phyloP scores from a whole-genome alignment of 176 grass and related monocot genomes.

The Oropetium thomaeum region DNA sequence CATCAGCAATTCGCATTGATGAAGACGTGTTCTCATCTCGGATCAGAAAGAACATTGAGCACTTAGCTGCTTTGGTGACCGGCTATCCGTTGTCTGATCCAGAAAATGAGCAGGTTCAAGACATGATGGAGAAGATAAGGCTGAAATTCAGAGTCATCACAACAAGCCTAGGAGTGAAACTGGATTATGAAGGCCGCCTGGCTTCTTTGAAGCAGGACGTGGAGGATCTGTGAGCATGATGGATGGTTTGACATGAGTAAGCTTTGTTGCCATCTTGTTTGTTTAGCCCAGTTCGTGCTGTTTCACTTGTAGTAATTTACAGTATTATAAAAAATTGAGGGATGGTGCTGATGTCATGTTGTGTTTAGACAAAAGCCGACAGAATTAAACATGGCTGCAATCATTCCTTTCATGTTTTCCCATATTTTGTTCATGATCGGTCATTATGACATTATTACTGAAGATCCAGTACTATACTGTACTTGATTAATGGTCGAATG shows the following conservation, averaged over 20 bases:
- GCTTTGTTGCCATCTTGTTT: not conserved
- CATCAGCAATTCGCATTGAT: conserved; percentile 42
- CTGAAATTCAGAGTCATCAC: conserved; percentile 74
- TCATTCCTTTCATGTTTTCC: too few species aligned
- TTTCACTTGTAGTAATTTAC: not conserved
- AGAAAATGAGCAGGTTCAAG: conserved; percentile 65
- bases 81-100: conserved; percentile 56
- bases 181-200: conserved; percentile 64
- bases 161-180: conserved; percentile 52
- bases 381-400: too few species aligned
- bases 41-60: conserved; percentile 60
- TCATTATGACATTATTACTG: too few species aligned
- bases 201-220: conserved; percentile 40
- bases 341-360: too few species aligned
- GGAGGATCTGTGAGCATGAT: conserved; percentile 38
- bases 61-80: conserved; percentile 46
- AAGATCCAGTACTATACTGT: too few species aligned
- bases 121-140: conserved; percentile 60
- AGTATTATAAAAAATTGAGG: too few species aligned
- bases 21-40: conserved; percentile 51
- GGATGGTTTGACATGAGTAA: not conserved
- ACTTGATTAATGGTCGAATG: too few species aligned
- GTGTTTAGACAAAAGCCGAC: too few species aligned
- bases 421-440: too few species aligned
- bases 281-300: not conserved